Evolutionary conservation across 176 grass and related monocot genomes (phyloP), one percentile per base, ranked within the genome.

Genomic region (Tuctoria greenei): DNA sequence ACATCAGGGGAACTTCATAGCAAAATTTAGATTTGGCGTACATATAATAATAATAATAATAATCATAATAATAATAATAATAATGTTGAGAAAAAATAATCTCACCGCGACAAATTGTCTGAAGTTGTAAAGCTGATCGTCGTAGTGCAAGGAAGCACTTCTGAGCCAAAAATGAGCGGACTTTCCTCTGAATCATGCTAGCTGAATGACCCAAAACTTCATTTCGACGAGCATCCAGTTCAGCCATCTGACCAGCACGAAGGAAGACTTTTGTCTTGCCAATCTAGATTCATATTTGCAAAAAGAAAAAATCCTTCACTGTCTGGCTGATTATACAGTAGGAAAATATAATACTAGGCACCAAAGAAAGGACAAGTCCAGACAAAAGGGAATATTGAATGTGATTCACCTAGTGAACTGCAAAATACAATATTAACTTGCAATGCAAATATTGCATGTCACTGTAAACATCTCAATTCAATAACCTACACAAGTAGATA

Each of bases 221-320:
- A 88, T 94, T 98, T 72, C 95, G 91, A 64, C 52, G 72, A 71
- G 95, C 91, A 92, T 98, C 95, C 79, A 98, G 84, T 85, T 98
- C 89, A 76, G 95, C 95, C 91, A 98, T 98, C 80, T 98, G 95
- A 74, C 95, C 95, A 85, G 95, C 84, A 25, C 95, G 88, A 76
- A 98, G 91, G 89, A 98, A 98, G 36, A 98, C 89, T 83, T 98
- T 98, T 84, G 91, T 94, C 75, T 98, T 98, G 73, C 95, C 95
- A 79, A 94, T 91, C 95, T 97, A 83, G 40, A 75, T 66, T 50
- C 21, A 43, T 72, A 63, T 78, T 82, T 27, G 72, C 67, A 83
- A 69, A 74, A 17, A 76, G 72, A 75, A 3, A 75, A 55, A 21
- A n/a, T 50, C 60, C 17, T 77, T 26, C 31, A 66, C 17, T 26